These are phyloP conservation scores for Vanilla planifolia DNA, from an alignment of 106 monocot species.

Conservation along the genomic window DNA sequence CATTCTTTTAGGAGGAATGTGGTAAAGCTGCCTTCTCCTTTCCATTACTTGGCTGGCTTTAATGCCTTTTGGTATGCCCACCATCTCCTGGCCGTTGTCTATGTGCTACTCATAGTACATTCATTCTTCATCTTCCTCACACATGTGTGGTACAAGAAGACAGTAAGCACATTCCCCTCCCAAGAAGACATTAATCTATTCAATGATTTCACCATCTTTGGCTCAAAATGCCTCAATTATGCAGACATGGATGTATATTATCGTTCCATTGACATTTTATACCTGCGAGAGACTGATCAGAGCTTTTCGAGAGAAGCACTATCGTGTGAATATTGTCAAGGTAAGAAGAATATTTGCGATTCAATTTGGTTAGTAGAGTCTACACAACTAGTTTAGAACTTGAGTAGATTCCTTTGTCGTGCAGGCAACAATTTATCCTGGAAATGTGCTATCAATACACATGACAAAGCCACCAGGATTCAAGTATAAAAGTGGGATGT, in stretches of 20 bases:
- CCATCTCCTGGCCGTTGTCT: slow-evolving; percentile 69
- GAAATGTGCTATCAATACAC: slow-evolving; percentile 83
- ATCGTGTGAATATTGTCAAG: slow-evolving; percentile 68
- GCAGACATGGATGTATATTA: slow-evolving; percentile 96
- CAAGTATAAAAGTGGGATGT: slow-evolving; percentile 96
- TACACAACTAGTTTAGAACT: not conserved
- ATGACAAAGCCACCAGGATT: slow-evolving; percentile 89
- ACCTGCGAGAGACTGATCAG: slow-evolving; percentile 70
- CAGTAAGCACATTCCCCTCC: slow-evolving; percentile 28
- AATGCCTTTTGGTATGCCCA: slow-evolving; percentile 99
- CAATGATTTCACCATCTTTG: not conserved
- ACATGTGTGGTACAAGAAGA: slow-evolving; percentile 78
- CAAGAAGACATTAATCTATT: not conserved
- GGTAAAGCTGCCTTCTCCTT: slow-evolving; percentile 70
- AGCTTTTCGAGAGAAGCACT: slow-evolving; percentile 61
- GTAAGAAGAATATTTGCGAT: too few species aligned
- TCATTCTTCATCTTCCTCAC: slow-evolving; percentile 83
- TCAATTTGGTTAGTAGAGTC: too few species aligned
- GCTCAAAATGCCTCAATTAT: slow-evolving; percentile 8
- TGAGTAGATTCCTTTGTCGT: not conserved
- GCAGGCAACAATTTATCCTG: slow-evolving; percentile 95
- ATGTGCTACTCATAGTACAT: slow-evolving; percentile 66
- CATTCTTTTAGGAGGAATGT: slow-evolving; percentile 79
- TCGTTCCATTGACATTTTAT: slow-evolving; percentile 63
- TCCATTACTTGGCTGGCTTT: slow-evolving; percentile 84